Conservation (phyloP, 345 rosid genomes). For the Pseudoturritis turrita region DNA sequence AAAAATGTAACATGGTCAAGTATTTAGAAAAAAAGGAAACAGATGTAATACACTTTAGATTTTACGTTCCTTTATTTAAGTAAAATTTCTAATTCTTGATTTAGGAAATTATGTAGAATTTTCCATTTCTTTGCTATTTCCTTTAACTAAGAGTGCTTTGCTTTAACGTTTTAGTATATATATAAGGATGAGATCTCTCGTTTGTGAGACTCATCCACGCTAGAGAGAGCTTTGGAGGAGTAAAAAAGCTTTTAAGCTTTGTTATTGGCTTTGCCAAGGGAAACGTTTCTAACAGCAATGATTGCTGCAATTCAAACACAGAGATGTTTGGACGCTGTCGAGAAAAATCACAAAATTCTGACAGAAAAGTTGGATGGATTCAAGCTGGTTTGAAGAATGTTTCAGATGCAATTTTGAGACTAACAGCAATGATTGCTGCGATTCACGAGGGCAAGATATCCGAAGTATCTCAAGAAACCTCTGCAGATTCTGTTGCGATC, state of each 20-base stretch:
- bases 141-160: not conserved
- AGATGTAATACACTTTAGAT: not conserved
- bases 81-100: not conserved
- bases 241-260: not conserved
- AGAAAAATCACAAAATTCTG: not conserved
- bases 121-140: not conserved
- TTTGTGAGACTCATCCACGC: slow-evolving; percentile 11
- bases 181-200: not conserved
- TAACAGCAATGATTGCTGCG: slow-evolving; percentile 12
- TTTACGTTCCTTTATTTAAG: not conserved
- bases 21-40: not conserved
- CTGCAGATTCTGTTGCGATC: not conserved
- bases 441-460: slow-evolving; percentile 1
- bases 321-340: not conserved
- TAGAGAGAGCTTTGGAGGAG: not conserved
- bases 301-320: not conserved
- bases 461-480: not conserved
- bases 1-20: not conserved
- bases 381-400: not conserved
- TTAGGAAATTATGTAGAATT: not conserved
- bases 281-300: not conserved
- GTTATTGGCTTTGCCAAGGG: not conserved
- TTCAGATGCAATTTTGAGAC: not conserved
- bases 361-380: not conserved
- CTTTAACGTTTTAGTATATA: not conserved